Conservation (phyloP, 78 protist genomes). For the Dictyostelium intermedium region DNA sequence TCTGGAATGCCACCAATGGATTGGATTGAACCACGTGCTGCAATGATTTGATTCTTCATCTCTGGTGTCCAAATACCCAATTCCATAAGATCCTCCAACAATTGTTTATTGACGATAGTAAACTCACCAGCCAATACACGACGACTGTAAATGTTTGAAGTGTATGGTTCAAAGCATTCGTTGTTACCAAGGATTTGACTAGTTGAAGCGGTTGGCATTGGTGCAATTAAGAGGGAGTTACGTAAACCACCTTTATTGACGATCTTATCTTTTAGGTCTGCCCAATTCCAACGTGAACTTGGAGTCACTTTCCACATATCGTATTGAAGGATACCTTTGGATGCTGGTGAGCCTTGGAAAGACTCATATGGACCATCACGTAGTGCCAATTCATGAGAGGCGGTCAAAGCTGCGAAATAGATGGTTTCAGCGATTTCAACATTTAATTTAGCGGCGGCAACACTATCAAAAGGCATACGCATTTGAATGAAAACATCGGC, state of each 20-base stretch:
- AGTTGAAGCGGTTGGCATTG: conserved; percentile 99
- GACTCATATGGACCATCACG: conserved; percentile 90
- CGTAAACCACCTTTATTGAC: conserved; percentile 90
- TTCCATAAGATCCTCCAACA: conserved; percentile 93
- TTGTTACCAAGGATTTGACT: conserved; percentile 99
- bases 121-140: conserved; percentile 98
- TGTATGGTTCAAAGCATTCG: conserved; percentile 99
- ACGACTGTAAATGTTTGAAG: conserved; percentile 97
- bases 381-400: conserved; percentile 69
- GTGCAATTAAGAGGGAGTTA: conserved; percentile 97
- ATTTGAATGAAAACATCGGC: conserved; percentile 96
- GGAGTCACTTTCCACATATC: conserved; percentile 98
- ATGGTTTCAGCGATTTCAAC: conserved; percentile 98
- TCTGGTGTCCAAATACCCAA: conserved; percentile 93
- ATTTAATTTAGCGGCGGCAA: conserved; percentile 94
- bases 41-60: conserved; percentile 91
- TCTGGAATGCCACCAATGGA: conserved; percentile 92
- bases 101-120: conserved; percentile 95
- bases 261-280: conserved; percentile 50
- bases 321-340: conserved; percentile 94
- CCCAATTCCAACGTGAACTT: conserved; percentile 87
- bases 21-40: conserved; percentile 94
- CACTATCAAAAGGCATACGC: conserved; percentile 94
- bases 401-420: conserved; percentile 91
- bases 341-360: conserved; percentile 93